Evolutionary conservation across 371 early-diverging fungal species (phyloP), one percentile per base, ranked within the genome.

Genomic region (Syncephalastrum racemosum): DNA sequence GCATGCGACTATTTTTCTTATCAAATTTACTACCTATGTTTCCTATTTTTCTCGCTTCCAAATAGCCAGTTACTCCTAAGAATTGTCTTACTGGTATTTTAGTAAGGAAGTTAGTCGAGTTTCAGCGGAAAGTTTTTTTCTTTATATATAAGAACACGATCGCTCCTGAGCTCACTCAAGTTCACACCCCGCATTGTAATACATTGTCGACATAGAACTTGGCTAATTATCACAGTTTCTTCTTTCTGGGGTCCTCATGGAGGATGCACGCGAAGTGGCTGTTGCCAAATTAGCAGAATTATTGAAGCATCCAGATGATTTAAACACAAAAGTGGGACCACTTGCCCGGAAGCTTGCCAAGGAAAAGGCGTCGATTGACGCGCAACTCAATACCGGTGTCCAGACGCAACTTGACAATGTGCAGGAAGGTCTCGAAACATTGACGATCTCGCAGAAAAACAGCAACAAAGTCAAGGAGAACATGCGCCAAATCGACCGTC

Each of bases 281-380:
- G 62, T 83, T 15, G 66, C 66, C 16, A 77, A 74, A 46, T 52
- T 89, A 16, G 74, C 83, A 1, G 88, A 84, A 49, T 59, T 87
- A 58, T 73, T 92, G 31, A 85, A 87, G 52, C 95, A 96, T 76
- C 98, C 97, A 4, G 98, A 97, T 71, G 98, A 97, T 72, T 81
- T 97, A 16, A 87, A 86, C 36, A 87, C 84, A 68, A 93, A 93
- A 70, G 84, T 95, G 8, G 83, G 80, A 20, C 80, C 85, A 4
- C 61, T 95, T 19, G 86, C 89, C 44, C 84, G 89, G 47, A 92
- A 92, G 64, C 77, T 95, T 40, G 84, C 87, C 2, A 86, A 89
- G 55, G 98, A 98, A 75, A 93, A 95, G 69, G 91, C 93, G 3
- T 83, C 90, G 13, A 87, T 96, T 22, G 97, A 98, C 68, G 95